Conservation (phyloP, 805 yeast species). For the Saccharomycopsis selenospora region DNA sequence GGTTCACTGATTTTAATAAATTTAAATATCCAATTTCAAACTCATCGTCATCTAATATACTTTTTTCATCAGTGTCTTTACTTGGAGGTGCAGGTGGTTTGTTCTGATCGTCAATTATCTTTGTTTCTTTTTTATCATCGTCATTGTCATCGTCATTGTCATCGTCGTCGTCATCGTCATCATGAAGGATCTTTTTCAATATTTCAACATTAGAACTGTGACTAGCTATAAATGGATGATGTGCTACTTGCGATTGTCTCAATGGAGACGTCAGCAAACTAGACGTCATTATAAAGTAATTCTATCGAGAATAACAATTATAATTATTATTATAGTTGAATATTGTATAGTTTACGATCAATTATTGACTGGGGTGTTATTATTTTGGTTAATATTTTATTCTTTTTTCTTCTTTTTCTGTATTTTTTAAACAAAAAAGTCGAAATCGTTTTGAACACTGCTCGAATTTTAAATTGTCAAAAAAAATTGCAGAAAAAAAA, state of each 20-base stretch:
- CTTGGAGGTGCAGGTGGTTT: not conserved
- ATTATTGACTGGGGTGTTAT: no score
- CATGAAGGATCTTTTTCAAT: constrained; percentile 4
- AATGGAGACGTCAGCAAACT: not conserved
- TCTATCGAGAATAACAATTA: not conserved
- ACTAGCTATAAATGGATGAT: no score
- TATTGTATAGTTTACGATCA: no score
- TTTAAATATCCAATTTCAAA: constrained; percentile 3
- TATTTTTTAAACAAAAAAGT: no score
- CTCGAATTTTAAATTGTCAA: no score
- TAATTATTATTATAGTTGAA: no score
- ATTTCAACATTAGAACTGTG: constrained; percentile 1
- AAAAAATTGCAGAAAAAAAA: no score
- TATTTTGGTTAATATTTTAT: no score
- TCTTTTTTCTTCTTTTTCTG: no score
- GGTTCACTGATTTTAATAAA: not conserved
- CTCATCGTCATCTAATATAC: constrained; percentile 3
- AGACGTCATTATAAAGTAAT: not conserved
- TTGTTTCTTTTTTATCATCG: not conserved
- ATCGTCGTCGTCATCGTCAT: not conserved
- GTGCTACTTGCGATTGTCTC: not conserved
- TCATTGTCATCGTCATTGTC: not conserved
- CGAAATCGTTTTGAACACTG: no score
- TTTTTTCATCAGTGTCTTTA: constrained; percentile 6
- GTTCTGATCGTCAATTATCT: not conserved